phyloP scores from a whole-genome alignment of 1,139 yeast species.

The Arxiozyma slooffiae region DNA sequence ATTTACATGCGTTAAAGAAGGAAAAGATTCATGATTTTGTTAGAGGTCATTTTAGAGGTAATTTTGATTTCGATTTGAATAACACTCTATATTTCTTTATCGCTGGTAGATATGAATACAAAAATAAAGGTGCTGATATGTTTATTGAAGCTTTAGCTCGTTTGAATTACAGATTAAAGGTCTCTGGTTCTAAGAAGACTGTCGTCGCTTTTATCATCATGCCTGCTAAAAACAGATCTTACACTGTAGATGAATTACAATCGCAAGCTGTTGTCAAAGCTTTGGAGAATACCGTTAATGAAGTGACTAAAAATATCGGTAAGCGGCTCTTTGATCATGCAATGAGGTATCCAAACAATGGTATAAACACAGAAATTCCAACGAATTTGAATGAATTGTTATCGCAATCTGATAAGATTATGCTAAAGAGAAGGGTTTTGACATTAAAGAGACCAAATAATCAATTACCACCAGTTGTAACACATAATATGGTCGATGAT shows the following conservation, averaged over 20 bases:
- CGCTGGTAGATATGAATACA: slow-evolving; percentile 93
- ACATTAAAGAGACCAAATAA: slow-evolving; percentile 78
- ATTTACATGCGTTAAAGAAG: slow-evolving; percentile 84
- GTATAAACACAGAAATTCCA: slow-evolving; percentile 43
- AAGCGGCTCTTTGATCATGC: slow-evolving; percentile 85
- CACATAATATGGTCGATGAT: slow-evolving; percentile 96
- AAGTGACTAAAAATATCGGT: slow-evolving; percentile 81
- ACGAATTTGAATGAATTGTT: slow-evolving; percentile 63
- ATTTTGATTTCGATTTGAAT: slow-evolving; percentile 87
- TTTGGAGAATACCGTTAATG: slow-evolving; percentile 78
- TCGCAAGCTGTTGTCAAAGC: slow-evolving; percentile 96
- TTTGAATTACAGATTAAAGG: slow-evolving; percentile 77
- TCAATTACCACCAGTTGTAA: slow-evolving; percentile 86
- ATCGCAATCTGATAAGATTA: slow-evolving; percentile 79
- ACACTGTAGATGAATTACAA: slow-evolving; percentile 89
- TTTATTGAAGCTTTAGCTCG: slow-evolving; percentile 89
- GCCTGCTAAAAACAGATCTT: slow-evolving; percentile 93
- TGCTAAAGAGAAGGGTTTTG: slow-evolving; percentile 83
- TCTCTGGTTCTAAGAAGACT: slow-evolving; percentile 73
- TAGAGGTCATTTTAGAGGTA: slow-evolving; percentile 95
- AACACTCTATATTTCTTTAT: slow-evolving; percentile 90
- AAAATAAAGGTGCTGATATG: slow-evolving; percentile 95
- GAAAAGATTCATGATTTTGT: slow-evolving; percentile 89
- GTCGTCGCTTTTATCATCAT: slow-evolving; percentile 96
- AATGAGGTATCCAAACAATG: slow-evolving; percentile 62